Evolutionary conservation across 164 flowering plant genomes (phyloP).

Genomic region (Aristolochia contorta): DNA sequence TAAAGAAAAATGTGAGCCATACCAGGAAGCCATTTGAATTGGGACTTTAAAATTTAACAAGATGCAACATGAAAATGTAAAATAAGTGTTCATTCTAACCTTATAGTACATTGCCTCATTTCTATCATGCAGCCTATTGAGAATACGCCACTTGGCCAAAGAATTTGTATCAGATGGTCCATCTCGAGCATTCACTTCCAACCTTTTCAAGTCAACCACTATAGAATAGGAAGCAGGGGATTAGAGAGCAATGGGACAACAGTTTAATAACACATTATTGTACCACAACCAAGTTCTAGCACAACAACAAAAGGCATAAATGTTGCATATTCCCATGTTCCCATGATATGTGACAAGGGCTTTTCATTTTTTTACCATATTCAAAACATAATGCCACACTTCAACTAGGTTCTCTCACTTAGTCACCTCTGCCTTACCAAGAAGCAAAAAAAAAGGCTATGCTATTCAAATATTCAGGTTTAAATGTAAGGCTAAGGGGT

Average conservation of each 20-base stretch:
- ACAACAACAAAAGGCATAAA: slow-evolving; percentile 8
- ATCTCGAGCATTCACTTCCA: slow-evolving; percentile 80
- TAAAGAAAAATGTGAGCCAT: too few species aligned
- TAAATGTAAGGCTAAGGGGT: too few species aligned
- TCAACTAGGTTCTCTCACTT: background rate
- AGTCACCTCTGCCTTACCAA: background rate
- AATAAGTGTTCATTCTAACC: slow-evolving; percentile 22
- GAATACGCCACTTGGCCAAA: slow-evolving; percentile 92
- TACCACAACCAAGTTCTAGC: too few species aligned
- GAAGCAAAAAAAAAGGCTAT: background rate
- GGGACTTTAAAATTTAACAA: too few species aligned
- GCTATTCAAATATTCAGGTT: too few species aligned
- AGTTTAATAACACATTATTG: background rate
- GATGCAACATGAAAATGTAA: too few species aligned
- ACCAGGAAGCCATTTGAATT: too few species aligned
- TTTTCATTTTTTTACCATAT: too few species aligned
- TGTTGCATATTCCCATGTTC: slow-evolving; percentile 16
- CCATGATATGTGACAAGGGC: too few species aligned
- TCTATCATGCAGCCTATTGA: slow-evolving; percentile 91
- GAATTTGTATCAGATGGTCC: slow-evolving; percentile 90
- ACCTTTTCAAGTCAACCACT: slow-evolving; percentile 94
- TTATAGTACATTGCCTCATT: slow-evolving; percentile 98
- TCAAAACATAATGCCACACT: too few species aligned
- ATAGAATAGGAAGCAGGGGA: slow-evolving; percentile 14
- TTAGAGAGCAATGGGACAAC: background rate